Evolutionary conservation across 2,329 filamentous ascomycete species (phyloP).

Genomic region (Xylaria digitata): DNA sequence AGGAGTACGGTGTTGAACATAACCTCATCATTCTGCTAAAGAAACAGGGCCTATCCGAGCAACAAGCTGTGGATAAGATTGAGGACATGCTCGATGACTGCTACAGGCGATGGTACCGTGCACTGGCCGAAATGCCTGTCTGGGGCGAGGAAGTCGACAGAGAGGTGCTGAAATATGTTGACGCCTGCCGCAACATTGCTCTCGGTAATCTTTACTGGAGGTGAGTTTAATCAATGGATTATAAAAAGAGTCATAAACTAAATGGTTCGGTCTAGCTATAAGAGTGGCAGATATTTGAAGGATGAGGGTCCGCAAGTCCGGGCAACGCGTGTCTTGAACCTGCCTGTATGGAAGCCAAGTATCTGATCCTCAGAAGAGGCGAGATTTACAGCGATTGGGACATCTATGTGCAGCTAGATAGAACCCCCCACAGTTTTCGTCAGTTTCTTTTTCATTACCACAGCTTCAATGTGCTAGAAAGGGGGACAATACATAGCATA

Average conservation of each 20-base stretch:
- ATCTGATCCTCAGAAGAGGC: neutral
- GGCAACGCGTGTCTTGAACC: conserved; percentile 27
- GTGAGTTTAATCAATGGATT: conserved; percentile 22
- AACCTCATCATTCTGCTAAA: conserved; percentile 41
- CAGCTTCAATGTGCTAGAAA: neutral
- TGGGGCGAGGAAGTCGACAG: conserved; percentile 44
- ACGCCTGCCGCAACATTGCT: conserved; percentile 41
- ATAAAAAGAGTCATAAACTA: neutral
- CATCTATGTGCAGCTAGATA: neutral
- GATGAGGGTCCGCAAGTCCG: conserved; percentile 24
- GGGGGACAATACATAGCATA: neutral
- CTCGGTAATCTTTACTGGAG: conserved; percentile 46
- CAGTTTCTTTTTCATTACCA: neutral
- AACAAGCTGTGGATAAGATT: conserved; percentile 43
- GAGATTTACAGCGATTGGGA: neutral
- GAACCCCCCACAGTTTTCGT: neutral
- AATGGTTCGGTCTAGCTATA: conserved; percentile 15
- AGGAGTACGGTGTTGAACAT: conserved; percentile 37
- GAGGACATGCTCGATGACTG: conserved; percentile 42
- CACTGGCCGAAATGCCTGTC: conserved; percentile 41
- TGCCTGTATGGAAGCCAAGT: conserved; percentile 8
- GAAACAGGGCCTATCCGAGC: conserved; percentile 38
- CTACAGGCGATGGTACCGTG: conserved; percentile 43
- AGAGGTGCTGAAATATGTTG: conserved; percentile 41
- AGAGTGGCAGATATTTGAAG: conserved; percentile 31